A percentile compares a stretch with the other conserved stretches of the same genome.
phyloP scores from a whole-genome alignment of 23 red algal species.

The Gracilaria gracilis region DNA sequence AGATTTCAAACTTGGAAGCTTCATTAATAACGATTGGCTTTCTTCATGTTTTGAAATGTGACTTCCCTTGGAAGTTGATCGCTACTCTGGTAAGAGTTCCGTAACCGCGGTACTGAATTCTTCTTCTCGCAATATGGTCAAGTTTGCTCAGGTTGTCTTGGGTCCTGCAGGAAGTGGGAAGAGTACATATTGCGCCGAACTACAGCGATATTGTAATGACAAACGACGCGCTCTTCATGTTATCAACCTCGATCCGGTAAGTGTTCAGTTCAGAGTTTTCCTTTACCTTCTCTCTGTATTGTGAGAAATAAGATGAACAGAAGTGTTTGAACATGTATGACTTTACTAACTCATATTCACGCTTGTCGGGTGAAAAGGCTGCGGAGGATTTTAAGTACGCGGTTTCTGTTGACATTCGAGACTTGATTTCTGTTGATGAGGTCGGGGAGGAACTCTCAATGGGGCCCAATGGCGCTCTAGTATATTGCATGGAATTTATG shows the following conservation, averaged over 20 bases:
- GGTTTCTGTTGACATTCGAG: constrained; percentile 82
- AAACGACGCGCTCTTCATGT: constrained; percentile 77
- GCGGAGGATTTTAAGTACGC: constrained; percentile 84
- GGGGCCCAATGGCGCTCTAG: constrained; percentile 95
- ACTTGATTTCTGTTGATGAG: constrained; percentile 88
- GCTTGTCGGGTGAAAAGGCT: constrained; percentile 28
- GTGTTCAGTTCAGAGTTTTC: background rate
- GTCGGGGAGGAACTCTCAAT: constrained; percentile 83
- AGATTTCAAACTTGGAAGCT: background rate
- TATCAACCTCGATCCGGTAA: constrained; percentile 98
- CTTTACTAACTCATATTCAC: background rate
- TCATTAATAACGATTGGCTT: background rate
- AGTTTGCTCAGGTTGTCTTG: constrained; percentile 91
- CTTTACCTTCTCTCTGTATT: too few relatives aligned
- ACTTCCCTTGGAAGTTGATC: background rate
- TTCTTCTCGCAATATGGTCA: constrained; percentile 47
- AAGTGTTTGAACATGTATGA: too few relatives aligned
- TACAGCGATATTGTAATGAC: constrained; percentile 82
- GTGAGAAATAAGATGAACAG: background rate
- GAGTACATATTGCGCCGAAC: constrained; percentile 89
- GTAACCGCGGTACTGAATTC: background rate
- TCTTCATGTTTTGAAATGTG: background rate
- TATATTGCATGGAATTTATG: constrained; percentile 99
- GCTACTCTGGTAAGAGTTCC: background rate
- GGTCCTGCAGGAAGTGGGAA: constrained; percentile 97